Evolutionary conservation across 2,329 filamentous ascomycete genomes (phyloP).

Genomic region (Diaporthe ampelina): DNA sequence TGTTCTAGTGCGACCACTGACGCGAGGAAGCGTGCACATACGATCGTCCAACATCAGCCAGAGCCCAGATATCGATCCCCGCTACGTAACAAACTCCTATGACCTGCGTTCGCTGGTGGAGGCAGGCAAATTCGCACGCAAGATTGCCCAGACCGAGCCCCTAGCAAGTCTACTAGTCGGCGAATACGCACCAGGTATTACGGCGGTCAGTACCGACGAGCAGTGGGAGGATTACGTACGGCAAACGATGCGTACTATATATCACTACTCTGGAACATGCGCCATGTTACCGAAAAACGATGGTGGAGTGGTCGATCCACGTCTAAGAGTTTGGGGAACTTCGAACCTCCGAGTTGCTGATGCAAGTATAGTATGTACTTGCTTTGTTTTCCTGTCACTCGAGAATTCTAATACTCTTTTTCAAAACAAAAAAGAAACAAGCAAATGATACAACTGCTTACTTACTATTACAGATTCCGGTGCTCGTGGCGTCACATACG

Average conservation of each 20-base stretch:
- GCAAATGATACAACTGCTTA: too few species aligned
- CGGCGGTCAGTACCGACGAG: slow-evolving; percentile 41
- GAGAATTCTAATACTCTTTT: neutral
- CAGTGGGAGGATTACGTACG: slow-evolving; percentile 41
- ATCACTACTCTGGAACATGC: slow-evolving; percentile 56
- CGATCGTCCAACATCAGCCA: slow-evolving; percentile 51
- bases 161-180: slow-evolving; percentile 49
- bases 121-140: slow-evolving; percentile 49
- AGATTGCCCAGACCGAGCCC: slow-evolving; percentile 50
- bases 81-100: slow-evolving; percentile 49
- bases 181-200: slow-evolving; percentile 53
- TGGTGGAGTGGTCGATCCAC: slow-evolving; percentile 57
- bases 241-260: slow-evolving; percentile 42
- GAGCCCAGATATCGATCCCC: slow-evolving; percentile 52
- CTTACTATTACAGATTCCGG: slow-evolving; percentile 5
- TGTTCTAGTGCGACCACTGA: slow-evolving; percentile 49
- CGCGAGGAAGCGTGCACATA: slow-evolving; percentile 55
- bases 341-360: slow-evolving; percentile 58
- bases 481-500: slow-evolving; percentile 18
- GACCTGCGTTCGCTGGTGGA: slow-evolving; percentile 46
- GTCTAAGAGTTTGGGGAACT: slow-evolving; percentile 57
- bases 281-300: slow-evolving; percentile 57
- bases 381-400: neutral
- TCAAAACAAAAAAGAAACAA: too few species aligned
- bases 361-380: slow-evolving; percentile 49